phyloP scores from a whole-genome alignment of 495 filamentous ascomycete species.

The Hyaloscypha bicolor region DNA sequence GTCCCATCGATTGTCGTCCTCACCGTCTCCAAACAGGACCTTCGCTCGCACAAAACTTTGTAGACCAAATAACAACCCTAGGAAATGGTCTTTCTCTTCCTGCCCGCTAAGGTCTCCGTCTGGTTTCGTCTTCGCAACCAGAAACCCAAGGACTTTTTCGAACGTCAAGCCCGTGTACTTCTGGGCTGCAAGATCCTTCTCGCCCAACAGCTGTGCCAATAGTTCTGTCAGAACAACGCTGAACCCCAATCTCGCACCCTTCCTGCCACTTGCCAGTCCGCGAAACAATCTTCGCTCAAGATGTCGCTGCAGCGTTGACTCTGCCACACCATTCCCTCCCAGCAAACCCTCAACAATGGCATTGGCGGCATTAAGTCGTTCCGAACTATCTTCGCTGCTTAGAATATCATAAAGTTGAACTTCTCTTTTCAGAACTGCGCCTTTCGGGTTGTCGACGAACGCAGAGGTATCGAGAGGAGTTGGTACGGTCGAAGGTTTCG shows the following conservation, averaged over 20 bases:
- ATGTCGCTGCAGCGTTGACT: slow-evolving; percentile 51
- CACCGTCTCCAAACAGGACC: slow-evolving; percentile 62
- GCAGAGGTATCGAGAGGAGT: slow-evolving; percentile 28
- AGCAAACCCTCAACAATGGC: slow-evolving; percentile 49
- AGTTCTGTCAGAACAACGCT: slow-evolving; percentile 87
- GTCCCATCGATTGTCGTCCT: slow-evolving; percentile 60
- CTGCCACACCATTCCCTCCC: slow-evolving; percentile 38
- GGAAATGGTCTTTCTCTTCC: slow-evolving; percentile 82
- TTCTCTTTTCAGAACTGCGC: slow-evolving; percentile 49
- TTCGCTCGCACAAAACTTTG: slow-evolving; percentile 80
- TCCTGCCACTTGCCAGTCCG: slow-evolving; percentile 86
- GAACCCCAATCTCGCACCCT: slow-evolving; percentile 89
- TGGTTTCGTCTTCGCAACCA: slow-evolving; percentile 68
- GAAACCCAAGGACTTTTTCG: slow-evolving; percentile 60
- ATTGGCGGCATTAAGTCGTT: slow-evolving; percentile 53
- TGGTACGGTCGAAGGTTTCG: neutral
- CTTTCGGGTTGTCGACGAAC: slow-evolving; percentile 44
- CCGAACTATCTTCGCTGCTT: slow-evolving; percentile 49
- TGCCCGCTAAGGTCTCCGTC: slow-evolving; percentile 68
- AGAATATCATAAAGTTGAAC: slow-evolving; percentile 53
- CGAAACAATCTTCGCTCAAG: slow-evolving; percentile 72
- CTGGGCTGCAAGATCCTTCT: slow-evolving; percentile 40
- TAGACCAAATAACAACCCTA: slow-evolving; percentile 84
- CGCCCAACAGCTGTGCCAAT: slow-evolving; percentile 61
- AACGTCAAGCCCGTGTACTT: slow-evolving; percentile 54